These are phyloP conservation scores for Mycena albidolilacea DNA, from an alignment of 768 basidiomycete genomes.

Conservation along the genomic window DNA sequence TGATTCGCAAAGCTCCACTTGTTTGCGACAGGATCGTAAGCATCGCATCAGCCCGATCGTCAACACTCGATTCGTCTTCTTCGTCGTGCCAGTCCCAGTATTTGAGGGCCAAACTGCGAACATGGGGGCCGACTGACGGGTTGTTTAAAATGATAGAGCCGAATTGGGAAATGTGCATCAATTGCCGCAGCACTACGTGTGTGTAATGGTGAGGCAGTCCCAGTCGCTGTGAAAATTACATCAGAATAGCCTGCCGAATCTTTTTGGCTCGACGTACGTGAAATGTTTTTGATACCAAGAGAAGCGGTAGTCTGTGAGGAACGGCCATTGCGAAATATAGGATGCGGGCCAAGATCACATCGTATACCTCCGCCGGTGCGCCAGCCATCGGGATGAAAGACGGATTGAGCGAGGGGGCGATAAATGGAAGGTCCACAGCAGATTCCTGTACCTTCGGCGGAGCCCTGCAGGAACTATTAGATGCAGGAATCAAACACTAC, in stretches of 20 bases:
- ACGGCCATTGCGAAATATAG: slow-evolving; percentile 30
- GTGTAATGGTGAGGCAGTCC: slow-evolving; percentile 10
- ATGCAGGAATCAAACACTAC: neutral
- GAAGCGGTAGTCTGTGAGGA: neutral
- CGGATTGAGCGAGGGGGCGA: slow-evolving; percentile 11
- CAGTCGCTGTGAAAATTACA: neutral
- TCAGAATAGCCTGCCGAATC: neutral
- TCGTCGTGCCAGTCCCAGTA: neutral
- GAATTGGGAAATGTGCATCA: neutral
- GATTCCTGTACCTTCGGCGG: too few species aligned
- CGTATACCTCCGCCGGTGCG: slow-evolving; percentile 1
- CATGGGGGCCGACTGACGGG: neutral
- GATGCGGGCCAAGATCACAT: slow-evolving; percentile 2
- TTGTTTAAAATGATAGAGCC: neutral
- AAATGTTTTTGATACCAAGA: slow-evolving; percentile 20
- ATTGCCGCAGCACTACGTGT: neutral
- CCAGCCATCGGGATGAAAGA: slow-evolving; percentile 17
- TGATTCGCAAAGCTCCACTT: neutral
- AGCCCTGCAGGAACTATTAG: too few species aligned
- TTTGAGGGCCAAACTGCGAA: neutral
- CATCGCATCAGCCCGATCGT: neutral
- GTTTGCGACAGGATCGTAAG: slow-evolving; percentile 9
- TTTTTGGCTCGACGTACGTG: neutral
- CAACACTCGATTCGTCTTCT: neutral
- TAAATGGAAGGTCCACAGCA: neutral